phyloP scores from a whole-genome alignment of 2,329 filamentous ascomycete genomes.

The Cladophialophora yegresii region DNA sequence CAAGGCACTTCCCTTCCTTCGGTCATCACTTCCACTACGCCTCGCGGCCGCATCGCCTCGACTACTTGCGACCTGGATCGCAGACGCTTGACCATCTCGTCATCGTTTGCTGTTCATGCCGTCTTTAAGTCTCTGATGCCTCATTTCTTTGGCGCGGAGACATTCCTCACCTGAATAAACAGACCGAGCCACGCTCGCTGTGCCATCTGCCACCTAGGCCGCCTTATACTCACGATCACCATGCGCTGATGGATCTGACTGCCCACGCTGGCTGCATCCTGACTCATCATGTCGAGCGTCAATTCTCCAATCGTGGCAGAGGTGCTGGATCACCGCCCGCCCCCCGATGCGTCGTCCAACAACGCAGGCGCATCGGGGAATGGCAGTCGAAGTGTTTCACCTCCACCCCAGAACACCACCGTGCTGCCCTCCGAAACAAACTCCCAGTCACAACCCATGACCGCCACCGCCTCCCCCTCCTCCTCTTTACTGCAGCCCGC shows the following conservation, averaged over 20 bases:
- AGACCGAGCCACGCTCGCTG: slow-evolving; percentile 6
- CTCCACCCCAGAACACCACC: slow-evolving; percentile 26
- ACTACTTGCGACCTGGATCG: not conserved
- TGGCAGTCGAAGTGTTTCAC: slow-evolving; percentile 30
- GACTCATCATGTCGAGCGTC: slow-evolving; percentile 31
- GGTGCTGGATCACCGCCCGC: slow-evolving; percentile 14
- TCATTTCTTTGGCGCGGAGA: slow-evolving; percentile 1
- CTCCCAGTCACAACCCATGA: slow-evolving; percentile 48
- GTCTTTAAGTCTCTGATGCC: not conserved
- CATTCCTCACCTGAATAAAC: slow-evolving; percentile 13
- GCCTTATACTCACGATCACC: slow-evolving; percentile 17
- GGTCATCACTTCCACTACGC: slow-evolving; percentile 1
- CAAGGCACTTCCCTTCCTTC: slow-evolving; percentile 5
- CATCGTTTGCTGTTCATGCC: slow-evolving; percentile 4
- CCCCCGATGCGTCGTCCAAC: slow-evolving; percentile 22
- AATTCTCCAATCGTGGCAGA: slow-evolving; percentile 23
- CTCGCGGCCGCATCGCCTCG: not conserved
- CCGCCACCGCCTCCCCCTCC: slow-evolving; percentile 47
- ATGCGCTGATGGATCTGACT: slow-evolving; percentile 22
- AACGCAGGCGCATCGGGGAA: slow-evolving; percentile 30
- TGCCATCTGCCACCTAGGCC: slow-evolving; percentile 1
- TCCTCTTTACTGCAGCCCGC: slow-evolving; percentile 42
- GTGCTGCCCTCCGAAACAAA: slow-evolving; percentile 40
- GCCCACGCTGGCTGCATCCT: slow-evolving; percentile 19
- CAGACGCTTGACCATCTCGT: not conserved